Conservation (phyloP, 768 basidiomycete genomes). For the Hygrophoropsis aurantiaca region DNA sequence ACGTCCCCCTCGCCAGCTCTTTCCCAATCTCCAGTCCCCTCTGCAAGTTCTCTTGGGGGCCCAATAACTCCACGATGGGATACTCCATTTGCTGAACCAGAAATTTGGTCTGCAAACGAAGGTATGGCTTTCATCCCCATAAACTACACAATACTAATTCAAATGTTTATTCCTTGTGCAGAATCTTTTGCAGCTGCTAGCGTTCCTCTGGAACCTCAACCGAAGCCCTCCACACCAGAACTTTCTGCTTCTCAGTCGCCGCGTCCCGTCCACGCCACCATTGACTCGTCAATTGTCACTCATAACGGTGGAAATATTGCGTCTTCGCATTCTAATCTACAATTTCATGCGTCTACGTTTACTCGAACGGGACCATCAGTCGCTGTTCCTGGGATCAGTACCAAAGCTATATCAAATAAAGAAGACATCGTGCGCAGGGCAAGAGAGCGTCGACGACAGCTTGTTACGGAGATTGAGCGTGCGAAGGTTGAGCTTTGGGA, state of each 20-base stretch:
- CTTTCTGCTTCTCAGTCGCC: slow-evolving; percentile 9
- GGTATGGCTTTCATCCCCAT: slow-evolving; percentile 9
- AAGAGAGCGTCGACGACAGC: slow-evolving; percentile 47
- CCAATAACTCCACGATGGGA: slow-evolving; percentile 21
- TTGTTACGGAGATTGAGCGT: slow-evolving; percentile 55
- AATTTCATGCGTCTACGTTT: too few species aligned
- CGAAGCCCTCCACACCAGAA: slow-evolving; percentile 9
- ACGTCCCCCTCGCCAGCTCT: slow-evolving; percentile 18
- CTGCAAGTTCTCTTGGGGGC: slow-evolving; percentile 28
- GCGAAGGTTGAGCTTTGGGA: slow-evolving; percentile 75
- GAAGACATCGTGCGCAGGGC: slow-evolving; percentile 53
- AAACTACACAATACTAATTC: not conserved
- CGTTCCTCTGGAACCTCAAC: slow-evolving; percentile 8
- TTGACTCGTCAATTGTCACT: slow-evolving; percentile 3
- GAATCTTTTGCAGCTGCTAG: slow-evolving; percentile 19
- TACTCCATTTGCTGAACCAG: not conserved
- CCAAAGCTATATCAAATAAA: slow-evolving; percentile 27
- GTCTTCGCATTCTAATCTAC: not conserved
- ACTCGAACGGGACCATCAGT: not conserved
- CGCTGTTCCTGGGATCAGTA: not conserved
- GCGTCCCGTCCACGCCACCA: not conserved
- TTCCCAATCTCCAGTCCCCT: slow-evolving; percentile 27
- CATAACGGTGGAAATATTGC: too few species aligned
- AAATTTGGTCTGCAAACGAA: slow-evolving; percentile 6
- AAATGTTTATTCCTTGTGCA: slow-evolving; percentile 7